Evolutionary conservation across 208 protist species (phyloP), one percentile per base, ranked within the genome.

Genomic region (Leishmania amazonensis): DNA sequence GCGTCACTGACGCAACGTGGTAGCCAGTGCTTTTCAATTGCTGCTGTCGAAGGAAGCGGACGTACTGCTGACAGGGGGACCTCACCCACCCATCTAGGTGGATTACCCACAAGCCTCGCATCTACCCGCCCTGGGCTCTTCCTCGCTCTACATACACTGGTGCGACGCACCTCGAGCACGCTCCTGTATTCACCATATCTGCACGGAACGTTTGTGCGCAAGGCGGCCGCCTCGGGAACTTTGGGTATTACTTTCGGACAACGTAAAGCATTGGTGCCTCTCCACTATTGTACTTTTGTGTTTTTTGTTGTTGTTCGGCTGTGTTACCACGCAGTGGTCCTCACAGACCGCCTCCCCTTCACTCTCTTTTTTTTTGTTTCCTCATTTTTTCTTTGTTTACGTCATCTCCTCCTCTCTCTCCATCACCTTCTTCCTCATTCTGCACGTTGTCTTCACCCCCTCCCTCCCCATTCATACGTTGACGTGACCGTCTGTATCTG

Each of bases 361-460:
- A 35, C 72, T 83, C 76, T 15, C 31, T 83, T 57, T 67, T 51
- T 21, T 83, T 4, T 31, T 42, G n/a, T 76, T 77, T 73, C 38
- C 13, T 9, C 21, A 17, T 76, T 77, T 73, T 15, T 31, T 9
- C 21, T 51, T 53, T 47, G n/a, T 13, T 15, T 2, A 31, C 31
- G 1, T 21, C 42, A 45, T 73, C 11, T 24, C 28, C 13, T n/a
- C 42, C 9, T 74, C 68, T 74, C 68, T 47, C 68, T 49, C 42
- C 21, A 21, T n/a, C 38, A 4, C 17, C 13, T 42, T 40, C 13
- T 28, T 58, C 3, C 11, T 35, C 8, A 9, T 75, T 13, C 5
- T 47, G 38, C 24, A 49, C 11, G 45, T 49, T 8, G 45, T 49
- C 45, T 49, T 11, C 45, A 11, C 53, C 53, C 17, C 53, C 53